A percentile compares a stretch with the other conserved stretches of the same genome.
These are phyloP conservation scores for Protomyces inundatus DNA, from an alignment of 1,139 yeast genomes.

Conservation along the genomic window DNA sequence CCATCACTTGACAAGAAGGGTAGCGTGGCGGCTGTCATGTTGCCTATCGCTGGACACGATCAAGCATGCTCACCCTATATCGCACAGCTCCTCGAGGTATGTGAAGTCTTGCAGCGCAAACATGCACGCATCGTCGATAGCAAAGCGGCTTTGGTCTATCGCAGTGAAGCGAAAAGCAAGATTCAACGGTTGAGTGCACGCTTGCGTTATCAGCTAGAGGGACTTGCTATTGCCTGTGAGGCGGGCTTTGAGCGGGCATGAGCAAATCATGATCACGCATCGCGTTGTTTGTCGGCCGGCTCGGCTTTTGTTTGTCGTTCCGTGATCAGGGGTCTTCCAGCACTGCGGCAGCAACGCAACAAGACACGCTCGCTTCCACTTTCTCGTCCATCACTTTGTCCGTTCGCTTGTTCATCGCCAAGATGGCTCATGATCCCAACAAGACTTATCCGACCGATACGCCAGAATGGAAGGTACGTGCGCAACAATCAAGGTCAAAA, in stretches of 20 bases:
- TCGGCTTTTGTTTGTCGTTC: too few species aligned
- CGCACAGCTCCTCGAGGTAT: background rate
- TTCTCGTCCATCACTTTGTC: too few species aligned
- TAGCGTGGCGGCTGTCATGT: background rate
- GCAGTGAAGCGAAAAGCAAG: conserved; percentile 18
- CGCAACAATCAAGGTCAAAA: background rate
- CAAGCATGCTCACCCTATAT: background rate
- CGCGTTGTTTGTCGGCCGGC: too few species aligned
- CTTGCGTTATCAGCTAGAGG: conserved; percentile 1
- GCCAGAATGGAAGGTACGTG: background rate
- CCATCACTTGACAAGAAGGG: background rate
- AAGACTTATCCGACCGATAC: background rate
- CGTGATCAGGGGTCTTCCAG: too few species aligned
- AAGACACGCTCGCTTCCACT: too few species aligned
- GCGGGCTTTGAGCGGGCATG: background rate
- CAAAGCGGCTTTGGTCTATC: conserved; percentile 19
- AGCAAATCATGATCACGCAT: too few species aligned
- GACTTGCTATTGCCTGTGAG: background rate
- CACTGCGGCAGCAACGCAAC: too few species aligned
- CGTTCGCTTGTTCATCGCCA: background rate
- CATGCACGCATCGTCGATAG: conserved; percentile 23
- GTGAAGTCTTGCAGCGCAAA: background rate
- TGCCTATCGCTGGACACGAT: background rate
- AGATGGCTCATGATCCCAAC: background rate
- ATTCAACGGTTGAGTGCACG: conserved; percentile 5